Evolutionary conservation across 2,329 filamentous ascomycete genomes (phyloP), one percentile per base, ranked within the genome.

Genomic region (Epichloe amarillans): DNA sequence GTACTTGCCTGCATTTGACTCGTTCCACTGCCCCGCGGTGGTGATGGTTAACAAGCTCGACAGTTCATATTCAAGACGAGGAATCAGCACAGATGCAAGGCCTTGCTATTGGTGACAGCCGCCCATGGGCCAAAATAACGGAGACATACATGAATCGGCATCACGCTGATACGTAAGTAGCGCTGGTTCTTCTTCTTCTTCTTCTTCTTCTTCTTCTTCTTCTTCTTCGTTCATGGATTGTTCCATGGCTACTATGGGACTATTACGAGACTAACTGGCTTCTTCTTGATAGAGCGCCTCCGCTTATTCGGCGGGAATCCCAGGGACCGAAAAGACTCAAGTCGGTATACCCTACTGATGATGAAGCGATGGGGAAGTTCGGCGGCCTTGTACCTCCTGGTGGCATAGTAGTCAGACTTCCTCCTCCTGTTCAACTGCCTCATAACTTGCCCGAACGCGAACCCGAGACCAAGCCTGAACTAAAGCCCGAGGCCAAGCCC

Each of bases 41-140:
- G 11, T 2, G 2, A 21, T 35, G 15, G 14, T 47, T 55, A 21
- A 56, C 42, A 3, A 14, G 19, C 3, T 33, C 14, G 3, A 23
- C 38, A 61, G 60, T 52, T 3, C 26, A 50, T 15, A 55, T 61
- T 12, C 21, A 52, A 3, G 60, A 61, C 19, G 56, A 57, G 19
- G 60, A 61, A 23, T 53, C 59, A 2, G 49, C 53, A 12, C 54
- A 59, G 43, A 55, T 60, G 45, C 39, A 58, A 35, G 60, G 60
- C 15, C 54, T 61, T 0, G 42, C 49, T 7, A 19, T 54, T n/a
- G 54, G 50, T 3, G 55, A 58, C 14, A 48, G 51, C 10, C 54
- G 60, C 3, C 60, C 58, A 12, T 61, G 56, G 55, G 59, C 59
- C 1, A 57, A 50, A 15, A 45, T 52, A 14, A 41, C 56, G 10